Evolutionary conservation across 768 basidiomycete species (phyloP).

Genomic region (Hypholoma sublateritium): DNA sequence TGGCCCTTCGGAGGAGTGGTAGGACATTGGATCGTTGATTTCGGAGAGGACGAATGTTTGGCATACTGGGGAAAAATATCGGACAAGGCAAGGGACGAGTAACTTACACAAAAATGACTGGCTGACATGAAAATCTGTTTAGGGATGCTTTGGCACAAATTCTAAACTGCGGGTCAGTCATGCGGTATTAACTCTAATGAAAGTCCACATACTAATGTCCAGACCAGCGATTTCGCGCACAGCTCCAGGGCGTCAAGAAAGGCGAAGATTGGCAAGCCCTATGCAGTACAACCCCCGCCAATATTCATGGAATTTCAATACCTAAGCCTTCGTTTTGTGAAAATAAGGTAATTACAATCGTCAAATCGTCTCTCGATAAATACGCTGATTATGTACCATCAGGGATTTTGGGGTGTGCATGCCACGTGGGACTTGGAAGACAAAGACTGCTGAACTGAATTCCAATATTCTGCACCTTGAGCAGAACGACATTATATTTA

Average conservation of each 20-base stretch:
- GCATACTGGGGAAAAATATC: constrained; percentile 29
- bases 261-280: constrained; percentile 26
- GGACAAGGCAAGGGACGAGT: constrained; percentile 23
- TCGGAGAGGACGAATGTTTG: constrained; percentile 23
- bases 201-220: not conserved
- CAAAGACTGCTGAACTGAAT: not conserved
- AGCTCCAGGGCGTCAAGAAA: constrained; percentile 25
- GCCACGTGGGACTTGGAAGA: constrained; percentile 35
- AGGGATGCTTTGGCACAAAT: constrained; percentile 29
- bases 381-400: constrained; percentile 4
- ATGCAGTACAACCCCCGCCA: constrained; percentile 29
- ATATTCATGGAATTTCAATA: constrained; percentile 21
- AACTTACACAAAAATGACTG: not conserved
- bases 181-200: not conserved
- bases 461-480: not conserved
- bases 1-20: constrained; percentile 29
- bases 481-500: not conserved
- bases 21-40: constrained; percentile 30
- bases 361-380: not conserved
- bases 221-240: constrained; percentile 27
- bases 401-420: constrained; percentile 33
- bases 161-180: constrained; percentile 23
- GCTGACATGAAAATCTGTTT: not conserved
- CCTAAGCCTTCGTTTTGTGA: constrained; percentile 26
- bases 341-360: constrained; percentile 22